Conservation (phyloP, 495 filamentous ascomycete species). For the Aspergillus ellipticus region DNA sequence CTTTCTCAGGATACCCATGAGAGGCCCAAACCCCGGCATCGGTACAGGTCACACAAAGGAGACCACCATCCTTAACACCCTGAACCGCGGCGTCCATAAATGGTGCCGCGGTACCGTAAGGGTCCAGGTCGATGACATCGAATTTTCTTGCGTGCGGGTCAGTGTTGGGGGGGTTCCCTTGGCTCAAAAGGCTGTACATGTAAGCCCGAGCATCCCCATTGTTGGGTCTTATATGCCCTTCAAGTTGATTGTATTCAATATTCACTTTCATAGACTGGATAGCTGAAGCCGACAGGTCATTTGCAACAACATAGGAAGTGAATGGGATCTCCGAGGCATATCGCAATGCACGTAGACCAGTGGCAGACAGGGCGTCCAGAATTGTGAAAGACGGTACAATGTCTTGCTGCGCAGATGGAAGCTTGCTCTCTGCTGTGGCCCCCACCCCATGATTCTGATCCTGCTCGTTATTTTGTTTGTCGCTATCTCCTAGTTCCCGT, state of each 20-base stretch:
- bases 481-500: conserved; percentile 26
- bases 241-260: conserved; percentile 72
- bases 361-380: conserved; percentile 92
- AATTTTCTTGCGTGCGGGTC: conserved; percentile 44
- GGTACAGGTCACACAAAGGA: conserved; percentile 94
- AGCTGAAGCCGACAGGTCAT: conserved; percentile 77
- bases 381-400: conserved; percentile 59
- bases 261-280: conserved; percentile 79
- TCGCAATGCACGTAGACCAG: conserved; percentile 84
- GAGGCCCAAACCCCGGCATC: conserved; percentile 94
- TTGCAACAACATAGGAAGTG: conserved; percentile 76
- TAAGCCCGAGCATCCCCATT: conserved; percentile 79
- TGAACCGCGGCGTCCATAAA: conserved; percentile 91
- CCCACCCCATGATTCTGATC: neutral
- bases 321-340: conserved; percentile 89
- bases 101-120: conserved; percentile 86
- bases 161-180: conserved; percentile 3
- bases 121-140: conserved; percentile 94
- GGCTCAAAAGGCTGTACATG: conserved; percentile 69
- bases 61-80: conserved; percentile 75
- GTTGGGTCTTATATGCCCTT: conserved; percentile 65
- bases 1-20: conserved; percentile 87
- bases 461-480: conserved; percentile 13
- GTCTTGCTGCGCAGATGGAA: conserved; percentile 10
- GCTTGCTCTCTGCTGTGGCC: neutral